phyloP scores from a whole-genome alignment of 108 stramenopile genomes.

The Mediolabrus comicus region DNA sequence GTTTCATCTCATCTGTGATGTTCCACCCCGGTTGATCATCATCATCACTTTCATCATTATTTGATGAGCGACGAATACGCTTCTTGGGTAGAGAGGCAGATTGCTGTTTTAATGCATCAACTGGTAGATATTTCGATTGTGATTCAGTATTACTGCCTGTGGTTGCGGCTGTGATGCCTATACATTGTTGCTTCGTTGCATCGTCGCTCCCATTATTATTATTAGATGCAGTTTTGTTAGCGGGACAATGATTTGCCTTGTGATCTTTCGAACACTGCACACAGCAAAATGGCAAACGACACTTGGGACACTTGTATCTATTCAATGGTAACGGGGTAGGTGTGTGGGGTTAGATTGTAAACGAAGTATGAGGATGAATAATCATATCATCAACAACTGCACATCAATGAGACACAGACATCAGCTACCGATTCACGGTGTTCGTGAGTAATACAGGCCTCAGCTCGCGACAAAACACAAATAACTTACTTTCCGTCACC shows the following conservation, averaged over 20 bases:
- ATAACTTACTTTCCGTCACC: constrained; percentile 7
- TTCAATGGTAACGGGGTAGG: neutral
- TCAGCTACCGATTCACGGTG: too few relatives aligned
- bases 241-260: constrained; percentile 51
- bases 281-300: constrained; percentile 71
- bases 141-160: constrained; percentile 4
- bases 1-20: constrained; percentile 72
- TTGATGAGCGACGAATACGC: constrained; percentile 1
- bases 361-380: neutral
- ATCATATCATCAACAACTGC: neutral
- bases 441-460: too few relatives aligned
- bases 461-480: too few relatives aligned
- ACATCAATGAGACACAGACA: neutral
- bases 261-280: constrained; percentile 75
- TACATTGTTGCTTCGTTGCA: constrained; percentile 1
- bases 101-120: neutral
- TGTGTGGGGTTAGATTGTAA: neutral
- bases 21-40: constrained; percentile 75
- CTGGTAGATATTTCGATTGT: constrained; percentile 19
- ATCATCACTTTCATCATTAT: constrained; percentile 46
- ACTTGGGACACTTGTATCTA: constrained; percentile 87
- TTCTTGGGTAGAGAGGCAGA: constrained; percentile 1
- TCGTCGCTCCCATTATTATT: neutral
- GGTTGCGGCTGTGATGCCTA: constrained; percentile 4
- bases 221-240: neutral